These are phyloP conservation scores for Pelargonium australe DNA, from an alignment of 441 rosid genomes.

Conservation along the genomic window DNA sequence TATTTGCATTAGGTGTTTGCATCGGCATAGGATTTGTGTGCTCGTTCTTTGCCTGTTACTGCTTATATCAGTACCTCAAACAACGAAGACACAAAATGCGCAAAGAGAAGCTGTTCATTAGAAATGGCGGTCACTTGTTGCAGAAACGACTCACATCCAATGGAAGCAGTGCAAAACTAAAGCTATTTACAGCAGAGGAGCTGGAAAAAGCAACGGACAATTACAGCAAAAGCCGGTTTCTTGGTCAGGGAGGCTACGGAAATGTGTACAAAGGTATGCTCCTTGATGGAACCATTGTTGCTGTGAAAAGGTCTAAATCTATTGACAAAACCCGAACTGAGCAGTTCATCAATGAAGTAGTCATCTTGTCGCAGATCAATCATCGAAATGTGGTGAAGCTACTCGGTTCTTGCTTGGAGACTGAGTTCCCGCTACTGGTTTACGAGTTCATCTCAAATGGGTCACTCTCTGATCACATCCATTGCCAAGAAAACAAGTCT, in stretches of 20 bases:
- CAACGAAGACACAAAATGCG: not conserved
- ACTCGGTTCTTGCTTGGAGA: not conserved
- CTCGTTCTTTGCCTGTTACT: not conserved
- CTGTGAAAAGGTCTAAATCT: not conserved
- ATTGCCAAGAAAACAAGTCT: not conserved
- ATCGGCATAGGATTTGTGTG: slow-evolving; percentile 4
- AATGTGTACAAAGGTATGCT: slow-evolving; percentile 2
- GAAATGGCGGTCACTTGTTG: not conserved
- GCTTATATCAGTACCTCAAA: not conserved
- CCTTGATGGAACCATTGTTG: not conserved
- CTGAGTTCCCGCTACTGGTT: not conserved
- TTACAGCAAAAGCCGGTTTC: slow-evolving; percentile 5
- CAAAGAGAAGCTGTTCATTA: not conserved
- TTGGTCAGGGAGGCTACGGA: slow-evolving; percentile 8
- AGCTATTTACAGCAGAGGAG: slow-evolving; percentile 1
- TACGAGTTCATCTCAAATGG: slow-evolving; percentile 1
- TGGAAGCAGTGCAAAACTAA: not conserved
- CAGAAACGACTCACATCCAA: not conserved
- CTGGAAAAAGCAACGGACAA: not conserved
- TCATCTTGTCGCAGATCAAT: slow-evolving; percentile 2
- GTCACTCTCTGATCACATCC: not conserved
- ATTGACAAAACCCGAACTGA: not conserved
- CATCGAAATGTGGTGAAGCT: slow-evolving; percentile 5
- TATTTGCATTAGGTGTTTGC: not conserved
- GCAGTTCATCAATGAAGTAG: slow-evolving; percentile 4